Base-by-base conservation (phyloP, 148 eudicot species). In the Vaccinium corymbosum region DNA sequence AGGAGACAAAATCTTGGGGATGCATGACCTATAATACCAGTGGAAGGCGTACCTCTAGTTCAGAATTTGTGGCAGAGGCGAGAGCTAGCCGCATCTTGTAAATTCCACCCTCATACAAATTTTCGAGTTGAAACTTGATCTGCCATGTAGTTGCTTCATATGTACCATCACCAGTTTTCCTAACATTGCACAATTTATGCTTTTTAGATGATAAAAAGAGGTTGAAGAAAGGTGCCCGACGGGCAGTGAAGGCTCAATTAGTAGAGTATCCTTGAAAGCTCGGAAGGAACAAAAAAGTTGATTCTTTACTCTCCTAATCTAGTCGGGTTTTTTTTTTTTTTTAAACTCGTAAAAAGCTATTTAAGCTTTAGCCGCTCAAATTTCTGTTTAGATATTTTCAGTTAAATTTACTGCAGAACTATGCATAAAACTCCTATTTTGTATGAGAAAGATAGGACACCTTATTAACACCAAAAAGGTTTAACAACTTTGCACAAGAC, bases 91-190 rank as follows among this genome's bases (percentile, higher is more conserved):
- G 86, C 82, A 96, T 76, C 72, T 88, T 90, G 90, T 96, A 96
- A 64, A 56, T 80, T 46, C 92, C 93, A 49, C 80, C 86, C 62
- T 81, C 85, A 20, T 90, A 52, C 22, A 93, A 87, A 13, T 71
- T 66, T 7, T 92, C 91, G 4, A 92, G 93, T 81, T 89, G 90
- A 93, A 93, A 96, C 85, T 90, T 94, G 81, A 96, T 91, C 86
- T 93, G 92, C 99, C 99, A 94, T 35, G 97, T 96, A 14, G 98
- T 96, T 81, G 93, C 95, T 88, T 88, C 77, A 71, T 86, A 90
- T 70, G 86, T 78, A 2, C 83, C 90, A 29, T 93, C 93, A 64
- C 87, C 73, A 68, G 42, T 91, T 79, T 52, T 89, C 79, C 84
- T 92, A 88, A 95, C 73, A 68, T 68, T 27, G 73, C 38, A 27